A percentile compares a stretch with the other conserved stretches of the same genome.
Evolutionary conservation across 192 early-diverging fungal genomes (phyloP).

Genomic region (Pilobolus umbonatus): DNA sequence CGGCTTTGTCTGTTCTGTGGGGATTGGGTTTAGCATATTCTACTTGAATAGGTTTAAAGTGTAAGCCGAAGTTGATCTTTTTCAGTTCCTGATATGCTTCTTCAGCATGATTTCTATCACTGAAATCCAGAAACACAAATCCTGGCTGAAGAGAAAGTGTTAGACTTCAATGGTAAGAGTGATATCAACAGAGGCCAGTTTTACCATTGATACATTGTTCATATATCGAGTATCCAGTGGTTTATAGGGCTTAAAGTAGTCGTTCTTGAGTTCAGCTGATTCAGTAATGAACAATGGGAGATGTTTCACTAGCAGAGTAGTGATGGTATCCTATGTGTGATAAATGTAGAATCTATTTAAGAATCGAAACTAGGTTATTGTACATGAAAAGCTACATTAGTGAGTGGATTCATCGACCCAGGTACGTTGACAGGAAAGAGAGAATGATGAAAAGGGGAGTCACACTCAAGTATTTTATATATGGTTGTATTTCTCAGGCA

Average conservation of each 20-base stretch:
- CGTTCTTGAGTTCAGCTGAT: background rate
- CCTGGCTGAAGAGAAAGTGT: constrained; percentile 20
- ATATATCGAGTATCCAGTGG: constrained; percentile 16
- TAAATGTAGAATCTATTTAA: no score
- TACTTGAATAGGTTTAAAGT: constrained; percentile 27
- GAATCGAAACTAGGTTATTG: no score
- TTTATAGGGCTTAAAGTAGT: constrained; percentile 19
- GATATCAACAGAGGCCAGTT: background rate
- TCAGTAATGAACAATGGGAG: constrained; percentile 2
- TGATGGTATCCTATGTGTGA: constrained; percentile 12
- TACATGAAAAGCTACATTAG: no score
- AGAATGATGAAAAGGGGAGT: background rate
- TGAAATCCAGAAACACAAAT: constrained; percentile 39
- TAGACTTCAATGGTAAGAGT: background rate
- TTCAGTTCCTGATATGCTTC: constrained; percentile 27
- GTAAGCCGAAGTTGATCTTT: constrained; percentile 12
- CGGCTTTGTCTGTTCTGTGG: background rate
- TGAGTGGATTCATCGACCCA: no score
- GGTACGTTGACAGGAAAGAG: no score
- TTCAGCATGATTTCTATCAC: constrained; percentile 25
- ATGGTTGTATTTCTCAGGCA: background rate
- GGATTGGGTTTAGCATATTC: constrained; percentile 38
- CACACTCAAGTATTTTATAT: background rate
- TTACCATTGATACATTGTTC: constrained; percentile 18
- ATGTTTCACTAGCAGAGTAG: constrained; percentile 21